Percentiles rank a stretch among this genome's conserved stretches.
Conservation (phyloP, 2,329 filamentous ascomycete genomes). For the Pseudogymnoascus sp. region DNA sequence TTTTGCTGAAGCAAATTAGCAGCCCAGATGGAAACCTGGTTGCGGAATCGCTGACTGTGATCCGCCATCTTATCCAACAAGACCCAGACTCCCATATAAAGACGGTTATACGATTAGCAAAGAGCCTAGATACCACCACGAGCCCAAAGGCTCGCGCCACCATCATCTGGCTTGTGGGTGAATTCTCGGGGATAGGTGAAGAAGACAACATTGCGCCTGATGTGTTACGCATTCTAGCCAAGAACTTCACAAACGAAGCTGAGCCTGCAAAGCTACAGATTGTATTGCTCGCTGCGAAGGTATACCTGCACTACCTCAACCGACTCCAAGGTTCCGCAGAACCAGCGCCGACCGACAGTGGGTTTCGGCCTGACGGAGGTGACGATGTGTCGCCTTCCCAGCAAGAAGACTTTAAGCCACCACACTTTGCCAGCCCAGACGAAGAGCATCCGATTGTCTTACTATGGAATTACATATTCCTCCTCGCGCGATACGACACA, state of each 20-base stretch:
- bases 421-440: conserved; percentile 20
- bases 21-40: conserved; percentile 82
- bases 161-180: conserved; percentile 95
- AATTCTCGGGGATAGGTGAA: conserved; percentile 74
- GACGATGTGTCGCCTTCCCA: conserved; percentile 21
- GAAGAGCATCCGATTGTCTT: conserved; percentile 62
- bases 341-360: conserved; percentile 31
- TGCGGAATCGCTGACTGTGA: conserved; percentile 88
- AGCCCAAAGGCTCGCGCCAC: conserved; percentile 86
- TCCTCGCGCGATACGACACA: conserved; percentile 84
- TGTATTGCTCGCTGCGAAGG: conserved; percentile 87
- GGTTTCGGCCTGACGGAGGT: conserved; percentile 19
- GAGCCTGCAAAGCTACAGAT: conserved; percentile 88
- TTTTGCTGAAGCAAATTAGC: conserved; percentile 81
- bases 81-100: conserved; percentile 72
- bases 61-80: conserved; percentile 91
- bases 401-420: conserved; percentile 18
- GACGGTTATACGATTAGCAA: conserved; percentile 83
- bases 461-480: conserved; percentile 78
- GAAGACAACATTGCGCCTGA: conserved; percentile 90
- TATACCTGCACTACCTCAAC: conserved; percentile 85
- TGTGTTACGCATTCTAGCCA: conserved; percentile 79
- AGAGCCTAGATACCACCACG: conserved; percentile 81
- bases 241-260: conserved; percentile 76
- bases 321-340: conserved; percentile 42